Percentiles rank a stretch among this genome's conserved stretches.
phyloP scores from a whole-genome alignment of 257 asterid species.

The Nicotiana otophora region DNA sequence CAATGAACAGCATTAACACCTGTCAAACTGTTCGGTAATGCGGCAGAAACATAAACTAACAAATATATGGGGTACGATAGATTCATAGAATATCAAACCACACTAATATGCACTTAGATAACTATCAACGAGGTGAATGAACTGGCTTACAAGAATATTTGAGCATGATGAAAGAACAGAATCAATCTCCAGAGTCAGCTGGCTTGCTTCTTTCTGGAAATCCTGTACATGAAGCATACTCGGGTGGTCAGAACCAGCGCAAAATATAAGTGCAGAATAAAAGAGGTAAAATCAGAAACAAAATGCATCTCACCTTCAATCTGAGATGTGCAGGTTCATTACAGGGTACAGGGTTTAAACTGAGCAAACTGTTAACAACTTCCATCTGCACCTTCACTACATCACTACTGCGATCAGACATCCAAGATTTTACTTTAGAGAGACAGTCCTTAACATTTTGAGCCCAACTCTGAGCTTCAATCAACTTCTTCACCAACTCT shows the following conservation, averaged over 20 bases:
- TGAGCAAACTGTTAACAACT: conserved; percentile 52
- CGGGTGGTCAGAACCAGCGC: conserved; percentile 13
- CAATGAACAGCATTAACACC: background rate
- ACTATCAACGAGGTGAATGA: conserved; percentile 15
- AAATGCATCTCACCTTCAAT: conserved; percentile 53
- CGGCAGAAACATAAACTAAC: background rate
- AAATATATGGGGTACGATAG: background rate
- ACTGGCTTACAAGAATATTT: conserved; percentile 49
- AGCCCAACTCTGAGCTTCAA: conserved; percentile 68
- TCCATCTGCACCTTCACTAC: conserved; percentile 49
- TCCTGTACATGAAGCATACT: conserved; percentile 34
- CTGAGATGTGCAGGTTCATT: conserved; percentile 45
- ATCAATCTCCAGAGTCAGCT: conserved; percentile 62
- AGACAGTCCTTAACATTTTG: conserved; percentile 52
- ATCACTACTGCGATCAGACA: conserved; percentile 28
- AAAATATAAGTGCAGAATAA: conserved; percentile 13
- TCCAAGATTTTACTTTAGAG: conserved; percentile 59
- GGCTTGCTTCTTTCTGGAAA: conserved; percentile 48
- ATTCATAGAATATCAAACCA: background rate
- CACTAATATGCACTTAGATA: background rate
- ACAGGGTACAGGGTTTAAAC: conserved; percentile 47
- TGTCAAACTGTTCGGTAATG: background rate
- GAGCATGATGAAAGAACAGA: conserved; percentile 42
- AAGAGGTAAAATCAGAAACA: background rate
- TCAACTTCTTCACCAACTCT: conserved; percentile 53